These are phyloP conservation scores for Starmerella apis DNA, from an alignment of 805 yeast genomes.

Conservation along the genomic window DNA sequence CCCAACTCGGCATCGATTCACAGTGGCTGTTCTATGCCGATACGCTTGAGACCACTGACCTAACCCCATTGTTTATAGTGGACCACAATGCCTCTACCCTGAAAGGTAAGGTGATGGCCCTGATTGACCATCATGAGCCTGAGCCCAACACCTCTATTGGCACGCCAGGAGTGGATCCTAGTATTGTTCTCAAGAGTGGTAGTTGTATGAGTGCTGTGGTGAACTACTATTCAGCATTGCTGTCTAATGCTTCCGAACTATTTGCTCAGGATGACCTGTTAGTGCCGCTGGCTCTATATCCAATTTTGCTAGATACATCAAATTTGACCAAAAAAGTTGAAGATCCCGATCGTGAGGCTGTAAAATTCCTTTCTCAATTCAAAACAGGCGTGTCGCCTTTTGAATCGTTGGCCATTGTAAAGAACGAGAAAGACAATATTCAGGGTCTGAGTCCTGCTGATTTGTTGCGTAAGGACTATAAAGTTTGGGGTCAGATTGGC, in stretches of 20 bases:
- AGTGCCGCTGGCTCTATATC: constrained; percentile 47
- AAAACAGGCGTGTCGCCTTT: constrained; percentile 7
- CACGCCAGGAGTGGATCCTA: constrained; percentile 41
- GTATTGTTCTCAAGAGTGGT: constrained; percentile 54
- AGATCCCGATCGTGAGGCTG: constrained; percentile 37
- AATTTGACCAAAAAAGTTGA: constrained; percentile 55
- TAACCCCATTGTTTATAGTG: constrained; percentile 48
- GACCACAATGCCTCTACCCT: constrained; percentile 44
- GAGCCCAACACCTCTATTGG: constrained; percentile 28
- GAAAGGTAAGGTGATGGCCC: constrained; percentile 40
- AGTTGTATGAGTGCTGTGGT: constrained; percentile 73
- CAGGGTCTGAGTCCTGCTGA: constrained; percentile 50
- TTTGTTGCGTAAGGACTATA: constrained; percentile 73
- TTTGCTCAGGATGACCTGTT: constrained; percentile 31
- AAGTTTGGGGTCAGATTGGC: constrained; percentile 60
- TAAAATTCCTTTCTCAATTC: constrained; percentile 11
- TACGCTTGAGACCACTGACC: constrained; percentile 38
- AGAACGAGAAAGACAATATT: constrained; percentile 50
- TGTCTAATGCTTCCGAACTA: neutral
- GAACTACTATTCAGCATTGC: constrained; percentile 8
- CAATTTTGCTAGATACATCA: constrained; percentile 67
- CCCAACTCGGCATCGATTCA: constrained; percentile 38
- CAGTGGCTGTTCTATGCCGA: constrained; percentile 53
- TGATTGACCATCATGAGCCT: constrained; percentile 70
- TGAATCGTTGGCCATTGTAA: constrained; percentile 6